Evolutionary conservation across 2,329 filamentous ascomycete species (phyloP), one percentile per base, ranked within the genome.

Genomic region (Diaporthe amygdali): DNA sequence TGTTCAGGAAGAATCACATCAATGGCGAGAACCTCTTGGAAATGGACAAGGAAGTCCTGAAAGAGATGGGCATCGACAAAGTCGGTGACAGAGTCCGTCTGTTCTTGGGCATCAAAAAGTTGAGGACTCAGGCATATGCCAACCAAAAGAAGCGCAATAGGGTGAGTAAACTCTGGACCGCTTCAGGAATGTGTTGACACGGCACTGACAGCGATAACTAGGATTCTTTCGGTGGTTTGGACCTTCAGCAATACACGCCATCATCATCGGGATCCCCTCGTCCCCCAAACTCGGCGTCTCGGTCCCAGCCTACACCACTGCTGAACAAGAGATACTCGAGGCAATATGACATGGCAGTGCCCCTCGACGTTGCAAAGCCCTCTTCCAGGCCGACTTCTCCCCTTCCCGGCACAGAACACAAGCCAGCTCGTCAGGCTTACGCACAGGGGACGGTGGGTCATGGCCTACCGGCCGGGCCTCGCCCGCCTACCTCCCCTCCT

Each of bases 31-130:
- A 97, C 79, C 86, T 99, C 54, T 88, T 99, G 76, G 96, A 99
- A 83, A 96, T 98, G 87, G 96, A 99, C 82, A 97, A 97, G 85
- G 92, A 95, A 69, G 94, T 97, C 49, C 87, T 99, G 74, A 97
- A 97, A 82, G 96, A 99, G 81, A 97, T 99, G 90, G 96, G 96
- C 52, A 96, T 99, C 76, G 97, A 97, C 76, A 99, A 98, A 83
- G 94, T 99, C 75, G 96, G 96, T 74, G 96, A 99, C 81, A 92
- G 96, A 68, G 96, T 99, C 44, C 93, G 96, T 74, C 92, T 99
- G 73, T 95, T 94, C 77, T 88, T 95, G 73, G 92, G 92, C 75
- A 95, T 96, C 79, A 96, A 96, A 84, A 93, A 94, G 81, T 85
- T 96, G 70, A 87, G 94, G 74, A 94, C 92, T 69, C 94, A 91